These are phyloP conservation scores for Triticum aestivum DNA, from an alignment of 176 grass and related monocot genomes.

Conservation along the genomic window DNA sequence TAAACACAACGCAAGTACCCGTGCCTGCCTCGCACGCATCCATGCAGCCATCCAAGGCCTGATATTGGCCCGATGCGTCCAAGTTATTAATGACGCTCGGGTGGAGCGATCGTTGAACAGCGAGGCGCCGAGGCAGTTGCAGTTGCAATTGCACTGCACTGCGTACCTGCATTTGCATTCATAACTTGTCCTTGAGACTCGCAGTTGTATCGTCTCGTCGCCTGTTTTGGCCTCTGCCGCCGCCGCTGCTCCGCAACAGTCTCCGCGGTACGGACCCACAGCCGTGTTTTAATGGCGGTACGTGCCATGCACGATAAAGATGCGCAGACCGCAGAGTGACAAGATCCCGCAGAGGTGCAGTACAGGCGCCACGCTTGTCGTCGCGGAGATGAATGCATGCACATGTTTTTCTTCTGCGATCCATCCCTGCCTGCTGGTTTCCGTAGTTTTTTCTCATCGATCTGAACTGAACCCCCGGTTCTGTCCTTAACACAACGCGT, in stretches of 20 bases:
- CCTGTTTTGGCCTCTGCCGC: neutral
- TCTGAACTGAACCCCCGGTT: neutral
- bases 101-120: no score
- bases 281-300: neutral
- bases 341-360: neutral
- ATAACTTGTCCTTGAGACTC: neutral
- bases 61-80: no score
- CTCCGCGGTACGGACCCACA: neutral
- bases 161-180: neutral
- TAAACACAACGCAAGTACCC: no score
- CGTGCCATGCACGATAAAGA: neutral
- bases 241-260: neutral
- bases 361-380: neutral
- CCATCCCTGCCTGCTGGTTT: neutral
- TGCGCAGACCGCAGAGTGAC: neutral
- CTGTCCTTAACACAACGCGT: neutral
- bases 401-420: neutral
- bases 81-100: no score
- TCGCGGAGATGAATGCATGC: neutral
- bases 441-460: neutral
- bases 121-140: no score
- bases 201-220: slow-evolving; percentile 6
- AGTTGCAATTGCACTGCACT: no score
- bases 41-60: no score
- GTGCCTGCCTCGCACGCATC: no score